phyloP scores from a whole-genome alignment of 139 green algal species.

The Bryopsis sp. region DNA sequence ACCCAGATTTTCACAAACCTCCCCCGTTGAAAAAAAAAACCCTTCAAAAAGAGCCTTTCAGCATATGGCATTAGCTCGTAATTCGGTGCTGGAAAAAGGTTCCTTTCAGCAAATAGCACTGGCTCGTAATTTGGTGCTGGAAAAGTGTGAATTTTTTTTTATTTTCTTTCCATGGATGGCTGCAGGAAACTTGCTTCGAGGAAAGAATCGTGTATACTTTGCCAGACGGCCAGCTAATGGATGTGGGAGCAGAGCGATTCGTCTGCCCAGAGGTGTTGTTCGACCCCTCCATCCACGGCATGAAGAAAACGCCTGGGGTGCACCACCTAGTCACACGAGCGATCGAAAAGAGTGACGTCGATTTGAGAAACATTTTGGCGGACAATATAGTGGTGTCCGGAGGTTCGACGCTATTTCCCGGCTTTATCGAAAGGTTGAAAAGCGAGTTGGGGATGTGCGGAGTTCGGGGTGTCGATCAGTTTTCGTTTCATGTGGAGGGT shows the following conservation, averaged over 20 bases:
- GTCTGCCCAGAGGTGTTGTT: conserved; percentile 80
- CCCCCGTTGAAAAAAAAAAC: no score
- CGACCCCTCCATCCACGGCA: conserved; percentile 33
- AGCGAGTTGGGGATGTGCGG: no score
- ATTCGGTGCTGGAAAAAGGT: no score
- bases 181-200: conserved; percentile 61
- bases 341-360: conserved; percentile 90
- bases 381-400: conserved; percentile 81
- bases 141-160: no score
- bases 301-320: conserved; percentile 46
- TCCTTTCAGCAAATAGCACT: no score
- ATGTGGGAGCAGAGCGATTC: conserved; percentile 76
- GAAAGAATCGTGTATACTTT: conserved; percentile 46
- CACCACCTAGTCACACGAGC: conserved; percentile 77
- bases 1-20: no score
- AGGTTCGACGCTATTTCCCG: conserved; percentile 87
- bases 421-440: conserved; percentile 20
- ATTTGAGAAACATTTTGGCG: conserved; percentile 89
- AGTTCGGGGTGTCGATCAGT: conserved; percentile 64
- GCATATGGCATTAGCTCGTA: no score
- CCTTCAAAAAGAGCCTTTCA: no score
- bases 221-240: conserved; percentile 54
- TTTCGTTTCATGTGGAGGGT: no score
- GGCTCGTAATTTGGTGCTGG: no score
- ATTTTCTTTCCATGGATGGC: conserved; percentile 68